Conservation (phyloP, 1,284 basidiomycete genomes). For the Austroboletus novae-zelandiae region DNA sequence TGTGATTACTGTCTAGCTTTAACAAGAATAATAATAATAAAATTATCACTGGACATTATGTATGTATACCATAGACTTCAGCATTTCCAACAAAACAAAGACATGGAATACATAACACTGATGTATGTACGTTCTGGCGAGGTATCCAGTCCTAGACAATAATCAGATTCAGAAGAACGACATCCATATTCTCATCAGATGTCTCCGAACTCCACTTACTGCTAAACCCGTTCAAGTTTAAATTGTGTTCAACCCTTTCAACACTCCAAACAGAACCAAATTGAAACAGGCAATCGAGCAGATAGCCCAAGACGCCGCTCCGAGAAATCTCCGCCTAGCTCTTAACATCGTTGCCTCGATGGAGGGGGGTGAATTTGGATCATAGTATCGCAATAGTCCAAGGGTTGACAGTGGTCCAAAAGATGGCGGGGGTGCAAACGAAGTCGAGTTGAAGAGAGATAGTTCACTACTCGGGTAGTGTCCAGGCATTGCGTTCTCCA, state of each 20-base stretch:
- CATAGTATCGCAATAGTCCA: slow-evolving; percentile 45
- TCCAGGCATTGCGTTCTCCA: slow-evolving; percentile 10
- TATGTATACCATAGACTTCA: too few species aligned
- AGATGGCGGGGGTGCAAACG: slow-evolving; percentile 17
- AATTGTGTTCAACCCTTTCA: slow-evolving; percentile 5
- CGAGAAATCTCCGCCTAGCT: slow-evolving; percentile 45
- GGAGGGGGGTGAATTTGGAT: slow-evolving; percentile 42
- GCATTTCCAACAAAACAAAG: too few species aligned
- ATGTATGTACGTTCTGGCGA: not conserved
- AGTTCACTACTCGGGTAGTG: slow-evolving; percentile 14
- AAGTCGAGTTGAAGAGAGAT: slow-evolving; percentile 19
- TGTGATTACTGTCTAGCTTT: too few species aligned
- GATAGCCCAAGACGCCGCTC: slow-evolving; percentile 41
- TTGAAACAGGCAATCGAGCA: slow-evolving; percentile 30
- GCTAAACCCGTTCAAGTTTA: not conserved
- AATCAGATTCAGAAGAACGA: not conserved
- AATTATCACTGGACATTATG: too few species aligned
- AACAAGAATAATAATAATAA: too few species aligned
- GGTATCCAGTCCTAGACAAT: not conserved
- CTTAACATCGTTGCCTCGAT: slow-evolving; percentile 43
- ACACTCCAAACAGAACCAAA: slow-evolving; percentile 15
- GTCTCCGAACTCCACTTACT: not conserved
- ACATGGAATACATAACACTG: not conserved
- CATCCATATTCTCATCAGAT: not conserved
- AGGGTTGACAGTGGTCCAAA: slow-evolving; percentile 37